Evolutionary conservation across 306 rosid genomes (phyloP).

Genomic region (Argentina anserina): DNA sequence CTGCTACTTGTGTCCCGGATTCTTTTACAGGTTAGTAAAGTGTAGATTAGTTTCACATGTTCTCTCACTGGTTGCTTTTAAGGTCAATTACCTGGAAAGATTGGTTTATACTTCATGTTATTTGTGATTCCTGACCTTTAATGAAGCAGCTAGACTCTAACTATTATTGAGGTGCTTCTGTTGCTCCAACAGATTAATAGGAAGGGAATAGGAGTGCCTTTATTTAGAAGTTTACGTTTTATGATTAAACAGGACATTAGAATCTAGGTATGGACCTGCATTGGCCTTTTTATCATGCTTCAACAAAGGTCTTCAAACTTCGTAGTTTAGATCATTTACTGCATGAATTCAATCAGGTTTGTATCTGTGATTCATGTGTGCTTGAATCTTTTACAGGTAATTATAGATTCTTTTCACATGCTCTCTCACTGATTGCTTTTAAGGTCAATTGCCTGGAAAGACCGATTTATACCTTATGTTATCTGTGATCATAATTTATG

Average conservation of each 20-base stretch:
- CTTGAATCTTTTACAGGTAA: background rate
- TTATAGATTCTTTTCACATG: background rate
- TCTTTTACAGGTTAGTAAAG: background rate
- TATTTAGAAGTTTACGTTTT: no score
- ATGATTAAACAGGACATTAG: no score
- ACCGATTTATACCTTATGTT: background rate
- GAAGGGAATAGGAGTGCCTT: no score
- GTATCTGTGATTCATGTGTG: no score
- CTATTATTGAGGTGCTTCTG: background rate
- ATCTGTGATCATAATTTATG: background rate
- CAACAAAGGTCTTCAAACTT: no score
- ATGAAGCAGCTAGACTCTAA: background rate
- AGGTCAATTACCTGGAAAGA: conserved; percentile 3
- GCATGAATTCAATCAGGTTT: no score
- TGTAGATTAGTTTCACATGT: background rate
- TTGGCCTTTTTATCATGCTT: no score
- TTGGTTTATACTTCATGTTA: background rate
- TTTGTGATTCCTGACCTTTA: background rate
- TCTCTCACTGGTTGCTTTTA: background rate
- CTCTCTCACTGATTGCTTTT: background rate
- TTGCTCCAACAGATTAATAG: background rate
- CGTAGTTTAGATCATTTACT: no score
- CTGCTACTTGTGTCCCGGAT: background rate
- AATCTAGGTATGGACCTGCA: no score
- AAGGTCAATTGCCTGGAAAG: conserved; percentile 1